phyloP scores from a whole-genome alignment of 2,329 filamentous ascomycete species.

The Botrytis tulipae region DNA sequence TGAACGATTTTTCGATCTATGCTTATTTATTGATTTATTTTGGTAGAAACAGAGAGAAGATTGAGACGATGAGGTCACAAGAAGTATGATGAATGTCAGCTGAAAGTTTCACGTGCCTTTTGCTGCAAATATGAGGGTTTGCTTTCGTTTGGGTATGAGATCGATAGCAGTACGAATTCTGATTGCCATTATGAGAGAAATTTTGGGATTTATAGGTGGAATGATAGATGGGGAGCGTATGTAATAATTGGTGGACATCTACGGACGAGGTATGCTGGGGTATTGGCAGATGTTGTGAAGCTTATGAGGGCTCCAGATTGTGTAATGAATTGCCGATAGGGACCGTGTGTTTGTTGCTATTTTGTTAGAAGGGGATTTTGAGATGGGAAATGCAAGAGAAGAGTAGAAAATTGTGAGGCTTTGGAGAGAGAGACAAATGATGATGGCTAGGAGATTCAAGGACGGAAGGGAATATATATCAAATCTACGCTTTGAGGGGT shows the following conservation, averaged over 20 bases:
- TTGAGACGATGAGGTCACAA: neutral
- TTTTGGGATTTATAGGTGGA: rapidly evolving
- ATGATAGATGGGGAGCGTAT: neutral
- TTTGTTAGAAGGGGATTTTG: neutral
- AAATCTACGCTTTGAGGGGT: neutral
- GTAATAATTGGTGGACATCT: neutral
- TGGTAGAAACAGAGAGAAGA: neutral
- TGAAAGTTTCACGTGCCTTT: neutral
- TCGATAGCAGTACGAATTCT: neutral
- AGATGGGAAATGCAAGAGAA: neutral
- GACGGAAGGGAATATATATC: neutral
- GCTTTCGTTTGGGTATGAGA: neutral
- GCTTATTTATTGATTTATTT: neutral
- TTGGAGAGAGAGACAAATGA: neutral
- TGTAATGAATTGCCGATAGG: too few relatives aligned
- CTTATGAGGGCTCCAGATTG: too few relatives aligned
- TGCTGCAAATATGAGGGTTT: neutral
- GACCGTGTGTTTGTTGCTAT: too few relatives aligned
- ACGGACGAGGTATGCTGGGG: neutral
- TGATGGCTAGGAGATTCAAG: rapidly evolving
- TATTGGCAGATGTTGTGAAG: too few relatives aligned
- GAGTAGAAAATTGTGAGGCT: neutral
- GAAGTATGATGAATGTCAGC: neutral
- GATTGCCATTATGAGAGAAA: neutral
- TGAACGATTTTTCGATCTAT: neutral